A percentile compares a stretch with the other conserved stretches of the same genome.
These are phyloP conservation scores for Geotrichum fermentans DNA, from an alignment of 1,139 yeast genomes.

Conservation along the genomic window DNA sequence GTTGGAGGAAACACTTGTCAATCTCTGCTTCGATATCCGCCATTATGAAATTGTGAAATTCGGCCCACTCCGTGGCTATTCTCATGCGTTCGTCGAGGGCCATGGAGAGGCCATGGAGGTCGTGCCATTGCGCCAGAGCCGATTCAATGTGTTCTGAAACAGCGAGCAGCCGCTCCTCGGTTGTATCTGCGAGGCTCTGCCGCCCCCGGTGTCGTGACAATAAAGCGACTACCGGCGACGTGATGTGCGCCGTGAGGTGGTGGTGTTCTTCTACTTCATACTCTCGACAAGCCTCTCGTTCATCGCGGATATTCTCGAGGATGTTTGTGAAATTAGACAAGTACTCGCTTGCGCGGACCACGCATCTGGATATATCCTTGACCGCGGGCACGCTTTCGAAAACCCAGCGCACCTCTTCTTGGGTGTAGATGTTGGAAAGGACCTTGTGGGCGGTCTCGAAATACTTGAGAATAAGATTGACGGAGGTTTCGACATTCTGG, in stretches of 20 bases:
- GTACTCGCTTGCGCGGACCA: conserved; percentile 47
- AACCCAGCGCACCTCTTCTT: conserved; percentile 44
- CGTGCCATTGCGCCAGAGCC: conserved; percentile 36
- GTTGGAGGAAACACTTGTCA: conserved; percentile 41
- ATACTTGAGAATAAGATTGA: conserved; percentile 25
- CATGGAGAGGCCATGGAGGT: conserved; percentile 41
- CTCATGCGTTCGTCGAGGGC: conserved; percentile 47
- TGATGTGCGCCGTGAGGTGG: conserved; percentile 24
- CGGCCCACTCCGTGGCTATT: conserved; percentile 54
- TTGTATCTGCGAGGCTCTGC: conserved; percentile 22
- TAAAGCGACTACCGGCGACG: conserved; percentile 9
- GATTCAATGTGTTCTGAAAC: conserved; percentile 12
- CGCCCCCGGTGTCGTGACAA: conserved; percentile 28
- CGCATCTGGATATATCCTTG: conserved; percentile 40
- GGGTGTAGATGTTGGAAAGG: conserved; percentile 26
- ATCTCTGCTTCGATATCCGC: conserved; percentile 50
- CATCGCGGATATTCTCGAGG: conserved; percentile 33
- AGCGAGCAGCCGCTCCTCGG: conserved; percentile 40
- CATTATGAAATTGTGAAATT: conserved; percentile 50
- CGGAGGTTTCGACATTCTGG: conserved; percentile 8
- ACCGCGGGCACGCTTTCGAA: conserved; percentile 47
- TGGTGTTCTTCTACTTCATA: conserved; percentile 22
- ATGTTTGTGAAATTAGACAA: conserved; percentile 43
- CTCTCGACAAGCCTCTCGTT: conserved; percentile 23
- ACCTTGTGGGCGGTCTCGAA: conserved; percentile 25